Evolutionary conservation across 352 stramenopile species (phyloP).

Genomic region (Plasmopara halstedii): DNA sequence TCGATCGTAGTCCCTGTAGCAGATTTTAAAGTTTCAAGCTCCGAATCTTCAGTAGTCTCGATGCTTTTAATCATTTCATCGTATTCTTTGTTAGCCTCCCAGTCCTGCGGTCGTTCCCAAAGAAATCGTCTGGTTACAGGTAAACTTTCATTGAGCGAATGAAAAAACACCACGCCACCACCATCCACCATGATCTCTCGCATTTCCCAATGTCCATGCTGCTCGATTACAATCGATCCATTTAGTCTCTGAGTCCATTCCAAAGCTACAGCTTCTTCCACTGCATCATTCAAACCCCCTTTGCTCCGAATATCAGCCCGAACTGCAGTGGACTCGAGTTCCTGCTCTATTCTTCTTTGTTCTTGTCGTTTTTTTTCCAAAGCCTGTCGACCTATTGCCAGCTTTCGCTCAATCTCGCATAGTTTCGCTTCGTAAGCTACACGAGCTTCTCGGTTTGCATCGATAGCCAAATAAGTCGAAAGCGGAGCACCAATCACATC

Average conservation of each 20-base stretch:
- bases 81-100: slow-evolving; percentile 13
- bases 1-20: slow-evolving; percentile 9
- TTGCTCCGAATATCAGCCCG: slow-evolving; percentile 19
- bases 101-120: slow-evolving; percentile 42
- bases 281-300: slow-evolving; percentile 6
- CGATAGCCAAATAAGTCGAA: slow-evolving; percentile 32
- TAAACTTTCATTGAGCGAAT: slow-evolving; percentile 45
- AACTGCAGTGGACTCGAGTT: slow-evolving; percentile 33
- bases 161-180: slow-evolving; percentile 58
- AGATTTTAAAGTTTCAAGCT: not conserved
- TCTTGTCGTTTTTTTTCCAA: slow-evolving; percentile 58
- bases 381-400: slow-evolving; percentile 41
- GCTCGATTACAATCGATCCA: slow-evolving; percentile 33
- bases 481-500: slow-evolving; percentile 40
- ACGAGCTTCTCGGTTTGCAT: slow-evolving; percentile 33
- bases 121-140: slow-evolving; percentile 30
- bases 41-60: not conserved
- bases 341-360: slow-evolving; percentile 48
- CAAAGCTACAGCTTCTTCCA: slow-evolving; percentile 3
- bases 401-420: slow-evolving; percentile 57
- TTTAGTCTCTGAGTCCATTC: slow-evolving; percentile 51
- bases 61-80: slow-evolving; percentile 1
- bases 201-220: slow-evolving; percentile 51
- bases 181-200: slow-evolving; percentile 44
- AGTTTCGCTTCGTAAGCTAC: slow-evolving; percentile 49